Conservation (phyloP, 495 filamentous ascomycete species). For the Extremus antarcticus region DNA sequence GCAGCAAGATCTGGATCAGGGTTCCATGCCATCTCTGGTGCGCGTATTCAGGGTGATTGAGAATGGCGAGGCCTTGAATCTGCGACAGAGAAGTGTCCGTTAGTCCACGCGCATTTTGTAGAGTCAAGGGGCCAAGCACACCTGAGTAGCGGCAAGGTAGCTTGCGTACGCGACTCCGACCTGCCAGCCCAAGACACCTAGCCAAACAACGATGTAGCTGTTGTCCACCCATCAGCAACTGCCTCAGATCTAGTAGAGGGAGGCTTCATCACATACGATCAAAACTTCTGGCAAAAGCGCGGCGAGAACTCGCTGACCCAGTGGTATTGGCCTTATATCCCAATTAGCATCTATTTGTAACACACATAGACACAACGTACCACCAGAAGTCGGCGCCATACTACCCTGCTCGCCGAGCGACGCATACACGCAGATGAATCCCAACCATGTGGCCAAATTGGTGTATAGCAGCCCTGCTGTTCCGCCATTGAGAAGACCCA, state of each 20-base stretch:
- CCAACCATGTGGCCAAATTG: constrained; percentile 8
- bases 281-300: constrained; percentile 4
- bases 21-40: constrained; percentile 41
- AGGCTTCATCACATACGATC: no score
- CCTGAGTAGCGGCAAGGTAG: constrained; percentile 24
- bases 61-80: constrained; percentile 31
- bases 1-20: constrained; percentile 17
- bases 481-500: constrained; percentile 12
- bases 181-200: constrained; percentile 3
- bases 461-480: constrained; percentile 12
- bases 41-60: constrained; percentile 32
- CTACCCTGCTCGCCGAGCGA: constrained; percentile 2
- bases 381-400: constrained; percentile 14
- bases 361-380: no score
- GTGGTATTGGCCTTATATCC: no score
- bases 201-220: constrained; percentile 13
- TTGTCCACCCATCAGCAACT: no score
- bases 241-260: no score
- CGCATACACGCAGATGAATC: constrained; percentile 9
- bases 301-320: constrained; percentile 14
- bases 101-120: neutral
- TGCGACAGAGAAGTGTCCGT: constrained; percentile 6
- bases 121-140: neutral
- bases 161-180: constrained; percentile 18
- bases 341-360: no score